Evolutionary conservation across 306 rosid species (phyloP).

Genomic region (Neltuma alba): DNA sequence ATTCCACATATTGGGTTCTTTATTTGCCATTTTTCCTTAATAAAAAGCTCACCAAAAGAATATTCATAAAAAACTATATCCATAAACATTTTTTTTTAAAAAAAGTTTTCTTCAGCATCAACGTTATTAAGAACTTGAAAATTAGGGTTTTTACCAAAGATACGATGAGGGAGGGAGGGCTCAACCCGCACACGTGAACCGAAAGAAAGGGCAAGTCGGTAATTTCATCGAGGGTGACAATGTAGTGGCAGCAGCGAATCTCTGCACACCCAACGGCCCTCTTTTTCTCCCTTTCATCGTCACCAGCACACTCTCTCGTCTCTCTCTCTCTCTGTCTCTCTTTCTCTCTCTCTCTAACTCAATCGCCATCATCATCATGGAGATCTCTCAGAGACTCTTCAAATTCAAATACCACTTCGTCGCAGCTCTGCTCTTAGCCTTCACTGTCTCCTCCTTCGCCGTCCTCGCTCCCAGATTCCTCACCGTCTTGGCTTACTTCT

Average conservation of each 20-base stretch:
- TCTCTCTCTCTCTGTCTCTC: not conserved
- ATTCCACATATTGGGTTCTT: too few species aligned
- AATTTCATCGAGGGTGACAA: not conserved
- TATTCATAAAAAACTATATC: too few species aligned
- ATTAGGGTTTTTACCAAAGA: not conserved
- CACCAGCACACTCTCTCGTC: not conserved
- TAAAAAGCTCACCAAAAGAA: too few species aligned
- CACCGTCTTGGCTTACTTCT: constrained; percentile 73
- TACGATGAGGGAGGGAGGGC: not conserved
- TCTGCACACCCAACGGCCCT: constrained; percentile 36
- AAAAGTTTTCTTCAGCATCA: too few species aligned
- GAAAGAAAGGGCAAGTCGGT: not conserved
- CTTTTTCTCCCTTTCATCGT: not conserved
- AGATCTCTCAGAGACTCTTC: constrained; percentile 66
- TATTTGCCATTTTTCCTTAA: too few species aligned
- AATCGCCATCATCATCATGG: constrained; percentile 41
- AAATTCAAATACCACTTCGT: constrained; percentile 61
- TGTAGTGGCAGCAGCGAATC: constrained; percentile 35
- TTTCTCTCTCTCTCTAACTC: not conserved
- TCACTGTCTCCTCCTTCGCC: constrained; percentile 42
- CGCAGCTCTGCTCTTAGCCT: constrained; percentile 27
- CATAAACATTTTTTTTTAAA: too few species aligned
- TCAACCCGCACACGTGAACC: not conserved
- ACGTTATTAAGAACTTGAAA: not conserved
- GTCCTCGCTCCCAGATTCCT: constrained; percentile 60